Percentiles rank a stretch among this genome's conserved stretches.
Evolutionary conservation across 257 asterid genomes (phyloP).

Genomic region (Solanum pennellii): DNA sequence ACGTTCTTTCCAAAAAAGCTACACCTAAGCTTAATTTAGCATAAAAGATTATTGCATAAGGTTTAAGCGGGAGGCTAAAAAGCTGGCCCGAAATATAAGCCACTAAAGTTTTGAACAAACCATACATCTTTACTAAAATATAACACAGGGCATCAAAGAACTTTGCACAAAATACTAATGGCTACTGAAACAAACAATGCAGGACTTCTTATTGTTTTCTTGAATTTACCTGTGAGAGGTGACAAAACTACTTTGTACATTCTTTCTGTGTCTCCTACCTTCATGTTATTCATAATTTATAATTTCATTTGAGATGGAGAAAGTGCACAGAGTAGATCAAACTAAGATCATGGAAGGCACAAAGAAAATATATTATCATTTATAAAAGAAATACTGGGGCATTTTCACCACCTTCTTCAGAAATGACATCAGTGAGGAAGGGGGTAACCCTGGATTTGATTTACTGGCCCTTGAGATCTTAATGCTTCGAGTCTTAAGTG

Average conservation of each 20-base stretch:
- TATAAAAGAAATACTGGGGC: not conserved
- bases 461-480: slow-evolving; percentile 55
- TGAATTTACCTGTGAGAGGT: not conserved
- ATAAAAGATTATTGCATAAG: not conserved
- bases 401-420: slow-evolving; percentile 53
- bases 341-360: not conserved
- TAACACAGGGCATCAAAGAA: not conserved
- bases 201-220: not conserved
- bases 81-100: not conserved
- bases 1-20: not conserved
- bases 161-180: not conserved
- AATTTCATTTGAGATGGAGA: not conserved
- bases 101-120: not conserved
- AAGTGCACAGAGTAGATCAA: not conserved
- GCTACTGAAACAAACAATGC: not conserved
- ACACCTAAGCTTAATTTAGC: not conserved
- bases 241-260: not conserved
- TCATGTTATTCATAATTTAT: not conserved
- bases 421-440: slow-evolving; percentile 90
- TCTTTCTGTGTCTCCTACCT: not conserved
- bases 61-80: not conserved
- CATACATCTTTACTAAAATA: not conserved
- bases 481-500: slow-evolving; percentile 37
- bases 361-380: not conserved
- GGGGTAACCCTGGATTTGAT: slow-evolving; percentile 91